A percentile compares a stretch with the other conserved stretches of the same genome.
Conservation (phyloP, 1,139 yeast species). For the Candida mesenterica region DNA sequence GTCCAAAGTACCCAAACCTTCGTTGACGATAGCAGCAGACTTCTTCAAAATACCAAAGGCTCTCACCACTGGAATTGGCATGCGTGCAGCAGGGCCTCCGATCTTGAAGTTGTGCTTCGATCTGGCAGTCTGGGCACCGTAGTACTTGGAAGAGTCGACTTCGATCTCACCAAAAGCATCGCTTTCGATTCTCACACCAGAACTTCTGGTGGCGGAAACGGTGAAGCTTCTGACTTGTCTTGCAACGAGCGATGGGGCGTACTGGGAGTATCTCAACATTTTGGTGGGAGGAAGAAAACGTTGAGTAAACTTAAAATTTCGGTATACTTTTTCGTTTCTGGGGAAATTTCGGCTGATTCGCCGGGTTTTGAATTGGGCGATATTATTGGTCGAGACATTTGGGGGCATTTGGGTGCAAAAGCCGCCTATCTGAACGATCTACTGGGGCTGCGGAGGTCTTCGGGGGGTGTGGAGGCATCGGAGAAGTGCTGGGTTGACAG, state of each 20-base stretch:
- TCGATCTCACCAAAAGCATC: constrained; percentile 97
- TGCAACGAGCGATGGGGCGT: constrained; percentile 14
- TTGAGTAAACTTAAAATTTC: constrained; percentile 1
- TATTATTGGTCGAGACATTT: neutral
- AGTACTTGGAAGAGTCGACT: constrained; percentile 81
- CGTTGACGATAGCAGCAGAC: constrained; percentile 92
- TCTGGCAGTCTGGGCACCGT: constrained; percentile 99
- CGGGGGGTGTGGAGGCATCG: no score
- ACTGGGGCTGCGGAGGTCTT: no score
- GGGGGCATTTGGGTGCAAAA: no score
- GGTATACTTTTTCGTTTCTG: neutral
- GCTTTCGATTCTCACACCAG: constrained; percentile 66
- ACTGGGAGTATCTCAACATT: constrained; percentile 31
- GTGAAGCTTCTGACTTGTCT: constrained; percentile 26
- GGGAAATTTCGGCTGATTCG: neutral
- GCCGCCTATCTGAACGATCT: no score
- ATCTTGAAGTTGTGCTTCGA: constrained; percentile 91
- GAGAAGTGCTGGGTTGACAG: no score
- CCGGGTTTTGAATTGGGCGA: neutral
- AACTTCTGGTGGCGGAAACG: constrained; percentile 22
- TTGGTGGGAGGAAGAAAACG: constrained; percentile 3
- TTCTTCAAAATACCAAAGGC: constrained; percentile 94
- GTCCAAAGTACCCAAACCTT: constrained; percentile 75
- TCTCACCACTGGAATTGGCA: constrained; percentile 87
- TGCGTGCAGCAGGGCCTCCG: constrained; percentile 84